Evolutionary conservation across 345 rosid species (phyloP).

Genomic region (Citrus hindsii): DNA sequence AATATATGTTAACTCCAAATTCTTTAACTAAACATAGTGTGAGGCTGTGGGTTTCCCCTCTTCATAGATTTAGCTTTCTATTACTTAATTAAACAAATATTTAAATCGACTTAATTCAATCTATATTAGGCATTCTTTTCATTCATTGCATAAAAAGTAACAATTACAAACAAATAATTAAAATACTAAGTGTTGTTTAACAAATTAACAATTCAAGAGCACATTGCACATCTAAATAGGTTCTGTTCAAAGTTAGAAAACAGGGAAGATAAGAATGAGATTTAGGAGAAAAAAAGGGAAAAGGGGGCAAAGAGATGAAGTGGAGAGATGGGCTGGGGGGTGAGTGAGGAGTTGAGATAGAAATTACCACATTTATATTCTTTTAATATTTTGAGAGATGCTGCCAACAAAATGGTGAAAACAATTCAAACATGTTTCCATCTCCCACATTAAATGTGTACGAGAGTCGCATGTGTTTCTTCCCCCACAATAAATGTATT

Average conservation of each 20-base stretch:
- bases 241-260: background rate
- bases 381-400: background rate
- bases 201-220: background rate
- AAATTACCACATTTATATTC: background rate
- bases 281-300: background rate
- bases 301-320: background rate
- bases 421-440: background rate
- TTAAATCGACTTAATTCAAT: too few relatives aligned
- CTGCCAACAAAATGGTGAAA: background rate
- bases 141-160: background rate
- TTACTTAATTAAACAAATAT: background rate
- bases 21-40: background rate
- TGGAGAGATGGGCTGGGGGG: background rate
- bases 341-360: background rate
- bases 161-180: background rate
- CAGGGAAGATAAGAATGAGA: background rate
- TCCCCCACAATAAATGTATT: background rate
- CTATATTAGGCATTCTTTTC: background rate
- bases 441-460: background rate
- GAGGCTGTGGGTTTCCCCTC: background rate
- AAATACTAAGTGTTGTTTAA: background rate
- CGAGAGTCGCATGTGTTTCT: background rate
- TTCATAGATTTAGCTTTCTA: background rate
- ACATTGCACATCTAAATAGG: background rate
- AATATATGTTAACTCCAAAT: background rate